A percentile compares a stretch with the other conserved stretches of the same genome.
These are phyloP conservation scores for Teratosphaeria pseudoeucalypti DNA, from an alignment of 2,329 filamentous ascomycete species.

Conservation along the genomic window DNA sequence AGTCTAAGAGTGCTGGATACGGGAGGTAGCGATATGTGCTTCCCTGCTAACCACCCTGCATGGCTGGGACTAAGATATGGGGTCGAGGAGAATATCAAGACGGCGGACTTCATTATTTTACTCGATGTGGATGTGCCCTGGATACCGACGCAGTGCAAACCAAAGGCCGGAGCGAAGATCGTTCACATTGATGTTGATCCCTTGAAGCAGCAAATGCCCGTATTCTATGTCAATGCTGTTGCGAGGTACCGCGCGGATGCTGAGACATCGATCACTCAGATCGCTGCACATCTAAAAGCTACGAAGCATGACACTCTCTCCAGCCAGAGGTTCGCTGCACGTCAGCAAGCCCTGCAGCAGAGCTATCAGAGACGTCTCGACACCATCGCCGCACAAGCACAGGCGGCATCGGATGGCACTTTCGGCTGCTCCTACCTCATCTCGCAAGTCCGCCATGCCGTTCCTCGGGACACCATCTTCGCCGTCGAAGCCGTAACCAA, in stretches of 20 bases:
- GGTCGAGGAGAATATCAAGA: constrained; percentile 59
- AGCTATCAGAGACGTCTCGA: constrained; percentile 50
- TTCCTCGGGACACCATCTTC: constrained; percentile 59
- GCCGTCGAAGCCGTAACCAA: constrained; percentile 71
- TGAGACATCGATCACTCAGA: constrained; percentile 53
- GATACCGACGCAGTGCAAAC: constrained; percentile 68
- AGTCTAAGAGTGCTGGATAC: constrained; percentile 64
- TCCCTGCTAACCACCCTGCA: constrained; percentile 56
- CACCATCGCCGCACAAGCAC: constrained; percentile 47
- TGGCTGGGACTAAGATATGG: constrained; percentile 60
- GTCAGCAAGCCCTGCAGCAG: constrained; percentile 46
- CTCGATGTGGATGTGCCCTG: constrained; percentile 87
- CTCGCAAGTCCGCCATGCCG: constrained; percentile 43
- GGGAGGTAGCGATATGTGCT: constrained; percentile 71
- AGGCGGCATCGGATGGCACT: constrained; percentile 51
- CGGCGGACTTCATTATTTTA: constrained; percentile 75
- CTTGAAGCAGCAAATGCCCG: constrained; percentile 51
- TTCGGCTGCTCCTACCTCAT: constrained; percentile 52
- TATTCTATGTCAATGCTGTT: constrained; percentile 47
- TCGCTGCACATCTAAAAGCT: constrained; percentile 49
- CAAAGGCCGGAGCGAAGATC: constrained; percentile 46
- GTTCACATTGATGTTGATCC: constrained; percentile 58
- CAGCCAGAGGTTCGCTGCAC: constrained; percentile 21
- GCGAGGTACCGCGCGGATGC: constrained; percentile 43
- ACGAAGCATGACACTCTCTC: constrained; percentile 35